A percentile compares a stretch with the other conserved stretches of the same genome.
Conservation (phyloP, 495 filamentous ascomycete species). For the Tuber melanosporum region DNA sequence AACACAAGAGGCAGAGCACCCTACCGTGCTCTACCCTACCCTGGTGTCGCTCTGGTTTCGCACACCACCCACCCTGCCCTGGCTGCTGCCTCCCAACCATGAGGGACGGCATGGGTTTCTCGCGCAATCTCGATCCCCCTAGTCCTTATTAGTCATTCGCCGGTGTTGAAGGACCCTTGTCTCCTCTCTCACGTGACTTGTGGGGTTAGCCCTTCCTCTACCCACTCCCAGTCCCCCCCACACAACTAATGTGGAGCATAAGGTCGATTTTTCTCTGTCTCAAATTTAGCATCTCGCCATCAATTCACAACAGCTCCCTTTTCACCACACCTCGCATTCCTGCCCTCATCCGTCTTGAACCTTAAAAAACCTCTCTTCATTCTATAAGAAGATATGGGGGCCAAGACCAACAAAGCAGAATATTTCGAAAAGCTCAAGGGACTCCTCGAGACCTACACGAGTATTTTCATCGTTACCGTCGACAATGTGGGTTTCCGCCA, state of each 20-base stretch:
- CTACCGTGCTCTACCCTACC: background rate
- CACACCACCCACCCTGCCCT: background rate
- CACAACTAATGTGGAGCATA: background rate
- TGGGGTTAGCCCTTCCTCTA: background rate
- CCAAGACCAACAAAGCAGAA: constrained; percentile 90
- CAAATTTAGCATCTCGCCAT: background rate
- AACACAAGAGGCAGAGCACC: background rate
- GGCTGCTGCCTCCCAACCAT: background rate
- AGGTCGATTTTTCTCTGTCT: background rate
- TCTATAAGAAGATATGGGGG: constrained; percentile 97
- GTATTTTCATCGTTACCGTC: constrained; percentile 93
- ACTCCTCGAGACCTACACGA: constrained; percentile 84
- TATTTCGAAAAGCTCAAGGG: constrained; percentile 99
- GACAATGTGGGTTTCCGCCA: constrained; percentile 62
- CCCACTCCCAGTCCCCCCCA: background rate
- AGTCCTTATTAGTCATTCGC: background rate
- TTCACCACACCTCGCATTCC: background rate
- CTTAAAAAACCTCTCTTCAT: constrained; percentile 98
- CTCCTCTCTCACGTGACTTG: background rate
- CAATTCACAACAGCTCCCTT: background rate
- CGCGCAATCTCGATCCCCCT: background rate
- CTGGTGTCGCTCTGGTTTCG: background rate
- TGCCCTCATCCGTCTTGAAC: constrained; percentile 42
- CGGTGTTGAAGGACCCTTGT: background rate
- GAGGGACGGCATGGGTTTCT: background rate